phyloP scores from a whole-genome alignment of 78 protist genomes.

The Capsaspora owczarzaki region DNA sequence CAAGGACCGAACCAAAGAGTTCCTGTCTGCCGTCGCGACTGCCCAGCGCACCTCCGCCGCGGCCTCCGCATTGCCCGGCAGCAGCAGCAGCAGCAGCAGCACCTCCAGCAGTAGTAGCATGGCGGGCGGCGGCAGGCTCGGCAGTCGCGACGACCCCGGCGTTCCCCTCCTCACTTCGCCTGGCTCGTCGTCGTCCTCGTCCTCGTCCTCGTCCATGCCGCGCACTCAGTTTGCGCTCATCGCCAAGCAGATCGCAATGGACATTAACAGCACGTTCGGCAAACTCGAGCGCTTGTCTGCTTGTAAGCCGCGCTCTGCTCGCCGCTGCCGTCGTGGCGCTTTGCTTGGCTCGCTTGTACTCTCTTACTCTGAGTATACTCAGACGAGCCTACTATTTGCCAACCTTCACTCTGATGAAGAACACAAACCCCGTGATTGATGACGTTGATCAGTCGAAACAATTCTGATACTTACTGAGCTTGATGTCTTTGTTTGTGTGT shows the following conservation, averaged over 20 bases:
- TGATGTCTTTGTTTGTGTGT: not conserved
- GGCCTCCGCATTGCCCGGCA: not conserved
- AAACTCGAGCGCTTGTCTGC: not conserved
- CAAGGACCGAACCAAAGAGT: not conserved
- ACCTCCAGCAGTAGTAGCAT: not conserved
- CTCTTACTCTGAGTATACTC: not conserved
- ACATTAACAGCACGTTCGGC: not conserved
- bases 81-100: not conserved
- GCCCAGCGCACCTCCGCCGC: not conserved
- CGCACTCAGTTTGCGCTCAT: not conserved
- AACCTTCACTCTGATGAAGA: not conserved
- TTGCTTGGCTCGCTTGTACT: no score
- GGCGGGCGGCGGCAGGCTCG: no score
- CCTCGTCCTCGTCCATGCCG: no score
- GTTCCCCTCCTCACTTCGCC: no score
- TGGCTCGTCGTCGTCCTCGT: no score
- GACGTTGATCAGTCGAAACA: not conserved
- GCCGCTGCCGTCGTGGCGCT: no score
- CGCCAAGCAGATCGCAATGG: not conserved
- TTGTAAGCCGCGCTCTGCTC: no score
- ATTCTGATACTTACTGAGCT: not conserved
- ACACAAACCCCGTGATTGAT: not conserved
- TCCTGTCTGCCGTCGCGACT: not conserved
- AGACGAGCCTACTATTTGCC: not conserved
- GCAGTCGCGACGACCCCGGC: no score